Percentiles rank a stretch among this genome's conserved stretches.
Evolutionary conservation across 345 rosid genomes (phyloP).

Genomic region (Murraya paniculata): DNA sequence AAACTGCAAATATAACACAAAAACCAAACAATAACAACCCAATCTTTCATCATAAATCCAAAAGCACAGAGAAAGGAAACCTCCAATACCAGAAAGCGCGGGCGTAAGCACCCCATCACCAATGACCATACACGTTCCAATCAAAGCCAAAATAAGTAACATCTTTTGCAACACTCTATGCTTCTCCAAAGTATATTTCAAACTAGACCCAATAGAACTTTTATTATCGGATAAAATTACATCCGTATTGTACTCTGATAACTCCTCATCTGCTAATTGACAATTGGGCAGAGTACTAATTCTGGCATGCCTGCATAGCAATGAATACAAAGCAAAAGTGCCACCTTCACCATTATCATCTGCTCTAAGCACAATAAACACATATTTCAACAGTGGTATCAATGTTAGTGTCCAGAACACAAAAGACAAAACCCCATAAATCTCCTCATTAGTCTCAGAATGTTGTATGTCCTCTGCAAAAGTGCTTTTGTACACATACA

Average conservation of each 20-base stretch:
- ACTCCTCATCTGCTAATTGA: slow-evolving; percentile 80
- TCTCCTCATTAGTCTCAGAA: slow-evolving; percentile 86
- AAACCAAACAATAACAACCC: slow-evolving; percentile 11
- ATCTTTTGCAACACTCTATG: slow-evolving; percentile 58
- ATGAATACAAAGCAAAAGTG: slow-evolving; percentile 78
- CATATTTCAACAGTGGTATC: slow-evolving; percentile 70
- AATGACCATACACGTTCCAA: slow-evolving; percentile 93
- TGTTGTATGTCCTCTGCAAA: slow-evolving; percentile 85
- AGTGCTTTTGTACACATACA: slow-evolving; percentile 79
- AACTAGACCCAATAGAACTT: slow-evolving; percentile 37
- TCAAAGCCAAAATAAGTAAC: slow-evolving; percentile 72
- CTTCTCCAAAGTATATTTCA: slow-evolving; percentile 68
- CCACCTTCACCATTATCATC: slow-evolving; percentile 95
- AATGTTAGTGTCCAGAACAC: slow-evolving; percentile 84
- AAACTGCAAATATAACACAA: slow-evolving; percentile 47
- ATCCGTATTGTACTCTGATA: slow-evolving; percentile 58
- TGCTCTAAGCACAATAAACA: slow-evolving; percentile 76
- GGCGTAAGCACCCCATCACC: slow-evolving; percentile 96
- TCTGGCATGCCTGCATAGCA: slow-evolving; percentile 75
- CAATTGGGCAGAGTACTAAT: slow-evolving; percentile 73
- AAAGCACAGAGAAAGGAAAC: background rate
- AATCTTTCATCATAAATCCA: background rate
- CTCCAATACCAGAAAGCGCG: slow-evolving; percentile 65
- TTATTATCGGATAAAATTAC: slow-evolving; percentile 23
- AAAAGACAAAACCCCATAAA: slow-evolving; percentile 77